Evolutionary conservation across 345 rosid genomes (phyloP).

Genomic region (Hypericum perforatum): DNA sequence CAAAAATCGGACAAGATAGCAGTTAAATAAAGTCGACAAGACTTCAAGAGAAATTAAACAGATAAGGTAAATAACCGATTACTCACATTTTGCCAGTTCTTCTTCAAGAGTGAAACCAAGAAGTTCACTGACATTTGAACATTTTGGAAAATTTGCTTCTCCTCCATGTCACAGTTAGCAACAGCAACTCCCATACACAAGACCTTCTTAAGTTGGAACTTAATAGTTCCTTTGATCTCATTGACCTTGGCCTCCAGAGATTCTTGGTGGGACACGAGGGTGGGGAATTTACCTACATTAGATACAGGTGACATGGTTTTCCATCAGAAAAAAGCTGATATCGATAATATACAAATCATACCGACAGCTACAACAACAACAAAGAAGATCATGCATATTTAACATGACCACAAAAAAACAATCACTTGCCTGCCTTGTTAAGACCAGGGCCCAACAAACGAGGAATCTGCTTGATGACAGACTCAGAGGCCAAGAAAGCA

Average conservation of each 20-base stretch:
- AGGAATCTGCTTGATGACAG: conserved; percentile 36
- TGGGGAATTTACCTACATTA: conserved; percentile 29
- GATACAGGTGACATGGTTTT: too few species aligned
- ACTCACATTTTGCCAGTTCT: conserved; percentile 36
- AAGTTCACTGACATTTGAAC: conserved; percentile 32
- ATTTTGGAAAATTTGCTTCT: conserved; percentile 34
- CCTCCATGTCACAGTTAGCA: conserved; percentile 26
- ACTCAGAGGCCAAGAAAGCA: conserved; percentile 34
- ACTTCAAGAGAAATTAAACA: background rate
- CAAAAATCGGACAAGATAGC: background rate
- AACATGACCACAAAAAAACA: background rate
- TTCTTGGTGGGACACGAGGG: conserved; percentile 29
- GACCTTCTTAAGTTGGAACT: conserved; percentile 30
- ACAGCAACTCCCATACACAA: conserved; percentile 38
- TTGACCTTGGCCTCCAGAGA: conserved; percentile 28
- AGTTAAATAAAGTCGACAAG: background rate
- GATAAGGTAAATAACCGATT: background rate
- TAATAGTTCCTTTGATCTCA: conserved; percentile 25
- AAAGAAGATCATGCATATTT: background rate
- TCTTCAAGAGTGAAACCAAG: conserved; percentile 24
- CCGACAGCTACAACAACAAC: too few species aligned
- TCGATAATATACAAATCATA: background rate
- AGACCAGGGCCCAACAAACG: conserved; percentile 37
- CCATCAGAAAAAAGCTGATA: background rate
- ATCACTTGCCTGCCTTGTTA: conserved; percentile 38